phyloP scores from a whole-genome alignment of 2,329 filamentous ascomycete genomes.

The Colletotrichum coccodes region DNA sequence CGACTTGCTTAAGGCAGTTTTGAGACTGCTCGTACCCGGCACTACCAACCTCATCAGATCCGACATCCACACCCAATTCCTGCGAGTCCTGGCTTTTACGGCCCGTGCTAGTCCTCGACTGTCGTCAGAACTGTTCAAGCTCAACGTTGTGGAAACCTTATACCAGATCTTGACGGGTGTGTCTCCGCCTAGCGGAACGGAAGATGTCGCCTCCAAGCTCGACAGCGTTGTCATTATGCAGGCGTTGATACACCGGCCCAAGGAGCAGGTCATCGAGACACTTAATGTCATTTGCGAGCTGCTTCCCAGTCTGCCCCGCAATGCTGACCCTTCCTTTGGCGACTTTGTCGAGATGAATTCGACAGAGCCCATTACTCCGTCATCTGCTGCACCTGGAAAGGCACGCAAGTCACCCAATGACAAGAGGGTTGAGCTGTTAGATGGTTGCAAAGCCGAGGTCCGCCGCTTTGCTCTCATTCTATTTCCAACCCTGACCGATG shows the following conservation, averaged over 20 bases:
- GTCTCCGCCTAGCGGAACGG: constrained; percentile 83
- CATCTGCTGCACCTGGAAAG: constrained; percentile 52
- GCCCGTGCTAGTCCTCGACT: constrained; percentile 88
- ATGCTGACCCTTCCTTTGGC: constrained; percentile 52
- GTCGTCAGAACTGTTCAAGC: constrained; percentile 90
- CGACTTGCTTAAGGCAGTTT: constrained; percentile 84
- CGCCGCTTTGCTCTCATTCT: constrained; percentile 93
- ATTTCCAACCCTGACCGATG: constrained; percentile 93
- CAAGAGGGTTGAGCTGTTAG: constrained; percentile 82
- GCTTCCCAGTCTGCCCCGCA: constrained; percentile 77
- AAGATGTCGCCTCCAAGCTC: constrained; percentile 85
- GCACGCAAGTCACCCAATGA: constrained; percentile 72
- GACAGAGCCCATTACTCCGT: constrained; percentile 52
- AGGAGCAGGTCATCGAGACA: constrained; percentile 96
- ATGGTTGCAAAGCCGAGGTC: constrained; percentile 86
- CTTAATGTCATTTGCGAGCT: constrained; percentile 97
- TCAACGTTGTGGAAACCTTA: constrained; percentile 96
- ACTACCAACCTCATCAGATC: constrained; percentile 95
- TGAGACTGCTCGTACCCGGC: constrained; percentile 89
- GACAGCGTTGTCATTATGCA: constrained; percentile 99
- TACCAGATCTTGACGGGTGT: constrained; percentile 98
- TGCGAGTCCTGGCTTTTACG: constrained; percentile 90
- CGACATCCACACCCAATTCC: constrained; percentile 95
- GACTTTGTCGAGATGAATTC: constrained; percentile 57
- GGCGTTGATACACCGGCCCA: constrained; percentile 91